Conservation (phyloP, 805 yeast genomes). For the Zygotorulaspora chibaensis region DNA sequence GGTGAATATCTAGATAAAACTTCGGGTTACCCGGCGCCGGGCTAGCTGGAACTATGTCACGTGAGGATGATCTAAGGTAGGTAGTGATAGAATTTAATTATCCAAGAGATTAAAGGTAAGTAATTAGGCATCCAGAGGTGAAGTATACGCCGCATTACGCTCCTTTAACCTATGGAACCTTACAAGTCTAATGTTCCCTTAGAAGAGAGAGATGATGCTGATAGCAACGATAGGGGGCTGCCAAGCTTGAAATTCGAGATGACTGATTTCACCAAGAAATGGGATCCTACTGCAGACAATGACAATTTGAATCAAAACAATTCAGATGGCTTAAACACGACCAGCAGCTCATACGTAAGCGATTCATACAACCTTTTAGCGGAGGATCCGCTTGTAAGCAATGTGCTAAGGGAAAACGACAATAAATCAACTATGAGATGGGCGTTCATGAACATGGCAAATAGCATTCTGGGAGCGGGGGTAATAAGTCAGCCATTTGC, state of each 20-base stretch:
- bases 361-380: background rate
- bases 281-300: background rate
- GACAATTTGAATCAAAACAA: constrained; percentile 1
- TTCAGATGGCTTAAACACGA: background rate
- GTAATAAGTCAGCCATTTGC: constrained; percentile 94
- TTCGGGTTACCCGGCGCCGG: too few relatives aligned
- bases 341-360: background rate
- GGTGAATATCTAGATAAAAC: too few relatives aligned
- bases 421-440: constrained; percentile 59
- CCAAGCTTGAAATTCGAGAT: constrained; percentile 9
- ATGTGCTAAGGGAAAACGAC: constrained; percentile 21
- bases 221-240: background rate
- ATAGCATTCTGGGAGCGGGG: constrained; percentile 92
- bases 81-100: too few relatives aligned
- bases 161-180: too few relatives aligned
- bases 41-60: too few relatives aligned
- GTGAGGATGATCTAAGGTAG: too few relatives aligned
- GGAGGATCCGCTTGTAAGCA: constrained; percentile 7
- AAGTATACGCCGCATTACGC: too few relatives aligned
- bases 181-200: background rate
- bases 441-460: constrained; percentile 98
- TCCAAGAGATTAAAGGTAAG: too few relatives aligned
- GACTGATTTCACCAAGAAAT: constrained; percentile 8
- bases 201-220: background rate
- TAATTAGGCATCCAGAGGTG: too few relatives aligned